These are phyloP conservation scores for Phytophthora pseudosyringae DNA, from an alignment of 352 stramenopile genomes.

Conservation along the genomic window DNA sequence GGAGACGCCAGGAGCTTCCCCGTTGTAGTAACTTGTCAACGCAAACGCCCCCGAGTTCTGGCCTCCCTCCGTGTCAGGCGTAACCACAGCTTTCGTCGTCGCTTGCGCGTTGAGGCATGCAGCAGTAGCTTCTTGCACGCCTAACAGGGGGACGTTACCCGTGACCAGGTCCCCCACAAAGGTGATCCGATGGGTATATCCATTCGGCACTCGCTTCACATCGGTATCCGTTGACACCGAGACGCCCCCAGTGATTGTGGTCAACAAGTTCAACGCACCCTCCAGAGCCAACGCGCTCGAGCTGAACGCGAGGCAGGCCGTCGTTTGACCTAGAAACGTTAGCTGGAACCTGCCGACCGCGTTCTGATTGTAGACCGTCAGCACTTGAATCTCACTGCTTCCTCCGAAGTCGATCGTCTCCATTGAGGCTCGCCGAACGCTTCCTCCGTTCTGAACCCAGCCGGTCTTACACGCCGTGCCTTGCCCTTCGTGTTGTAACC, in stretches of 20 bases:
- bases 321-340: slow-evolving; percentile 49
- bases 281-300: slow-evolving; percentile 32
- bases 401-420: slow-evolving; percentile 55
- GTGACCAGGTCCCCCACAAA: slow-evolving; percentile 68
- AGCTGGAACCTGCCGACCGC: slow-evolving; percentile 47
- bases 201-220: slow-evolving; percentile 47
- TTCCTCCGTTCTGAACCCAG: slow-evolving; percentile 45
- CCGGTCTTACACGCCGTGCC: slow-evolving; percentile 20
- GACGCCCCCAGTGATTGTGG: slow-evolving; percentile 50
- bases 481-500: slow-evolving; percentile 44
- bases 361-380: slow-evolving; percentile 43
- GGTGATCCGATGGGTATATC: slow-evolving; percentile 68
- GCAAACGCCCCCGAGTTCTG: slow-evolving; percentile 45
- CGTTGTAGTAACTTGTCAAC: slow-evolving; percentile 52
- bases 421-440: slow-evolving; percentile 48
- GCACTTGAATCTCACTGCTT: slow-evolving; percentile 65
- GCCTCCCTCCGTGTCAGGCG: slow-evolving; percentile 32
- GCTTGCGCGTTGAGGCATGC: slow-evolving; percentile 9
- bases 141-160: slow-evolving; percentile 52
- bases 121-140: slow-evolving; percentile 8
- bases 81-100: slow-evolving; percentile 30
- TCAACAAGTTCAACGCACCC: slow-evolving; percentile 37
- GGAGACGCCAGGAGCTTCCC: slow-evolving; percentile 44
- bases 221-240: slow-evolving; percentile 57
- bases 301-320: slow-evolving; percentile 48